Evolutionary conservation across 306 rosid species (phyloP), one percentile per base, ranked within the genome.

Genomic region (Castanea mollissima): DNA sequence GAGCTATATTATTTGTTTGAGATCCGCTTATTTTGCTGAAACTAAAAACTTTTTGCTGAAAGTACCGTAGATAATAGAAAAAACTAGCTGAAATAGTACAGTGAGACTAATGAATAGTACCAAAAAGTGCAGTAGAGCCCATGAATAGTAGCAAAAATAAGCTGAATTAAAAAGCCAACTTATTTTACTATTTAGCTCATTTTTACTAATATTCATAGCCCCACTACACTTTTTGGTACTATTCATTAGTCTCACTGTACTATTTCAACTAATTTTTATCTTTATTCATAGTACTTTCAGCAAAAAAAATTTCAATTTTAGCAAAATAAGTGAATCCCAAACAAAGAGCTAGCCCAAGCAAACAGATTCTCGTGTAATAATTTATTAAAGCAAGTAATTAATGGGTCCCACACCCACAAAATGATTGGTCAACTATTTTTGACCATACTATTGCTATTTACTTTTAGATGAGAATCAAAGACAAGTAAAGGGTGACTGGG

Each of bases 221-320:
- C 0, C 0, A 38, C 2, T 38, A 0, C 0, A 38, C 7, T 1
- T 38, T 38, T 7, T 38, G 0, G 0, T 7, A 7, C 1, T 7
- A 38, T 38, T 38, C 2, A 38, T 38, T 0, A 0, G 0, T 7
- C 0, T 7, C 0, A 38, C 0, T 7, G 0, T 38, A 38, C 0
- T 38, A 38, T 38, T 38, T 38, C 2, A 7, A 0, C 0, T 38
- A 7, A 38, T 0, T 38, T 38, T 7, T 38, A 7, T 0, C 0
- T 38, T 38, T 38, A 38, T 38, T 0, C 7, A 7, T 2, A 38
- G 2, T 38, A 38, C 7, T 38, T 38, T 38, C 0, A 38, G 0
- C 0, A 7, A 38, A 32, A 0, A 0, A 4, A 25, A 25, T 25
- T 6, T 38, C 7, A 38, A 38, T 38, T 38, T 38, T 0, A 38